Conservation (phyloP, 2,329 filamentous ascomycete genomes). For the Talaromyces funiculosus region DNA sequence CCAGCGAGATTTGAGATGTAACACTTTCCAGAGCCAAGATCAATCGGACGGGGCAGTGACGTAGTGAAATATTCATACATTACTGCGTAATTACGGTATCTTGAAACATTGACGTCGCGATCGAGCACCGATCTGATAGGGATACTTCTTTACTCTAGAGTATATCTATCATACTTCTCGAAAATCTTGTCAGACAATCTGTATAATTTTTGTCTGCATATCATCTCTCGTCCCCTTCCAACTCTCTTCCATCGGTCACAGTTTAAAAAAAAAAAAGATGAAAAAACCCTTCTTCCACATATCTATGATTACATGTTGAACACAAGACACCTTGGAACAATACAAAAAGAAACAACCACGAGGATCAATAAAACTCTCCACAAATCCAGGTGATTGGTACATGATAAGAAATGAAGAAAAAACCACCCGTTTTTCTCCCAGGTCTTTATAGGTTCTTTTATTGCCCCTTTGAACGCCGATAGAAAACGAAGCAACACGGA, state of each 20-base stretch:
- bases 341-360: background rate
- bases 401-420: constrained; percentile 10
- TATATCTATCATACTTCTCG: background rate
- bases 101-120: background rate
- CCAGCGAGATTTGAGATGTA: background rate
- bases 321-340: background rate
- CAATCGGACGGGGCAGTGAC: background rate
- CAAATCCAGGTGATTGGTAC: background rate
- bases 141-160: too few species aligned
- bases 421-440: constrained; percentile 5
- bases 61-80: background rate
- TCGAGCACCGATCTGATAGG: background rate
- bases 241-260: background rate
- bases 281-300: background rate
- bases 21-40: background rate
- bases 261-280: background rate
- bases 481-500: background rate
- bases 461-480: background rate
- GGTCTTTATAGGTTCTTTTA: constrained; percentile 1
- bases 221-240: background rate
- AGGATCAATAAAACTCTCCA: background rate
- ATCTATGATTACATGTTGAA: constrained; percentile 15
- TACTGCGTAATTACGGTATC: background rate
- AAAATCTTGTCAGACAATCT: background rate
- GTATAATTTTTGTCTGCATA: background rate